Evolutionary conservation across 1,284 basidiomycete genomes (phyloP).

Genomic region (Cutaneotrichosporon spelunceum): DNA sequence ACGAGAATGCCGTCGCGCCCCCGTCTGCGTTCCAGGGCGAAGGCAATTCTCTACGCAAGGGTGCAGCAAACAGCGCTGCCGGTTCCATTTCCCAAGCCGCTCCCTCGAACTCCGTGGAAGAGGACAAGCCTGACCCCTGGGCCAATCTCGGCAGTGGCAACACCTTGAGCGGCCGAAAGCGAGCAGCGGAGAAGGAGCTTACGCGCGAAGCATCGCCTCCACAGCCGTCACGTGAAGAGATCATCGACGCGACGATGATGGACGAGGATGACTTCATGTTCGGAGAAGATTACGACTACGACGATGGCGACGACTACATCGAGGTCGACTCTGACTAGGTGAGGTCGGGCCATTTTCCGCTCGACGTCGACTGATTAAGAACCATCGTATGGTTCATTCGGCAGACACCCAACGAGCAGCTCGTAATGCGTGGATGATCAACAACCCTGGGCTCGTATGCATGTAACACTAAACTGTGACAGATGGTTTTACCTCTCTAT

Average conservation of each 20-base stretch:
- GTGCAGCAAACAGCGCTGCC: conserved; percentile 11
- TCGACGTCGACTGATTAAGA: not conserved
- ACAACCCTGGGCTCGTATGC: conserved; percentile 12
- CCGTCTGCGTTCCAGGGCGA: conserved; percentile 40
- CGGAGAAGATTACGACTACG: conserved; percentile 33
- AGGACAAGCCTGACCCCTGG: conserved; percentile 46
- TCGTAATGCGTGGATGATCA: conserved; percentile 1
- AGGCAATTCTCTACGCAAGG: conserved; percentile 40
- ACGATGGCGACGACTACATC: conserved; percentile 39
- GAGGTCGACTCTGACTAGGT: conserved; percentile 48
- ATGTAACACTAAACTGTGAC: conserved; percentile 19
- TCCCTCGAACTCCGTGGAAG: conserved; percentile 8
- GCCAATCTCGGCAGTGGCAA: conserved; percentile 46
- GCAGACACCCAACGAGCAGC: not conserved
- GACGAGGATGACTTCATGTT: conserved; percentile 47
- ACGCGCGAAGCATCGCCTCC: conserved; percentile 15
- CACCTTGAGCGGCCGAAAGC: conserved; percentile 30
- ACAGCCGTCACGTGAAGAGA: conserved; percentile 22
- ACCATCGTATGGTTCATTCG: not conserved
- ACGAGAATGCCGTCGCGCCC: conserved; percentile 21
- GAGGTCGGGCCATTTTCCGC: not conserved
- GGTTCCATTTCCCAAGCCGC: conserved; percentile 5
- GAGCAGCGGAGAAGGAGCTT: conserved; percentile 11
- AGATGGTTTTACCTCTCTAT: conserved; percentile 5
- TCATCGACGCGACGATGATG: conserved; percentile 47